Evolutionary conservation across 1,284 basidiomycete genomes (phyloP).

Genomic region (Austroboletus sp.): DNA sequence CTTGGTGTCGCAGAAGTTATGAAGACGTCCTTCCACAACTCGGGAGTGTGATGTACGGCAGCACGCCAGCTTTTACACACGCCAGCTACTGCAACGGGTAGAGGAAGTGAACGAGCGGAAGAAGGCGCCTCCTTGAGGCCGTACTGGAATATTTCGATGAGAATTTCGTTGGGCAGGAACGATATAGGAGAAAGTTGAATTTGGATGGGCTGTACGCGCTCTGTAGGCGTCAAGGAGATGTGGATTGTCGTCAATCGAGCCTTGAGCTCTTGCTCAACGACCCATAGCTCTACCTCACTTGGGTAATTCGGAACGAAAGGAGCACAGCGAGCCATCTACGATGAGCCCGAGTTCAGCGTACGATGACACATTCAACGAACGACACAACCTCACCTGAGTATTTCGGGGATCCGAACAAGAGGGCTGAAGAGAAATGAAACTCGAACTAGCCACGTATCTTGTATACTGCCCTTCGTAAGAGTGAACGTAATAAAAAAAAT

Average conservation of each 20-base stretch:
- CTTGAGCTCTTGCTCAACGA: background rate
- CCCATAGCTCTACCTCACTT: background rate
- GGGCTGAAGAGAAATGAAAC: too few species aligned
- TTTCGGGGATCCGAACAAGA: background rate
- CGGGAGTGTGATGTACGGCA: constrained; percentile 4
- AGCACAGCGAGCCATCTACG: constrained; percentile 1
- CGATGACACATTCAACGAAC: background rate
- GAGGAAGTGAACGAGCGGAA: constrained; percentile 2
- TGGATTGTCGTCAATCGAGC: background rate
- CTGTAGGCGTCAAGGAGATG: background rate
- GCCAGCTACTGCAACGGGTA: constrained; percentile 1
- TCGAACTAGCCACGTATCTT: background rate
- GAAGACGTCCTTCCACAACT: constrained; percentile 18
- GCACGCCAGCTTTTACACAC: constrained; percentile 18
- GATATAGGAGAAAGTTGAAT: constrained; percentile 15
- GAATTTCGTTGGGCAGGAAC: constrained; percentile 17
- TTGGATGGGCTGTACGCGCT: background rate
- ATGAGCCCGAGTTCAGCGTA: background rate
- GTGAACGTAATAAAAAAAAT: constrained; percentile 1
- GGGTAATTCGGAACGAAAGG: background rate
- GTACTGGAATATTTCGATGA: constrained; percentile 13
- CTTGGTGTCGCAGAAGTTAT: constrained; percentile 14
- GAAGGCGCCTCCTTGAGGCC: constrained; percentile 5
- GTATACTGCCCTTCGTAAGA: background rate
- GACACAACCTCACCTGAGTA: background rate